Percentiles rank a stretch among this genome's conserved stretches.
phyloP scores from a whole-genome alignment of 345 rosid genomes.

The Barbarea vulgaris region DNA sequence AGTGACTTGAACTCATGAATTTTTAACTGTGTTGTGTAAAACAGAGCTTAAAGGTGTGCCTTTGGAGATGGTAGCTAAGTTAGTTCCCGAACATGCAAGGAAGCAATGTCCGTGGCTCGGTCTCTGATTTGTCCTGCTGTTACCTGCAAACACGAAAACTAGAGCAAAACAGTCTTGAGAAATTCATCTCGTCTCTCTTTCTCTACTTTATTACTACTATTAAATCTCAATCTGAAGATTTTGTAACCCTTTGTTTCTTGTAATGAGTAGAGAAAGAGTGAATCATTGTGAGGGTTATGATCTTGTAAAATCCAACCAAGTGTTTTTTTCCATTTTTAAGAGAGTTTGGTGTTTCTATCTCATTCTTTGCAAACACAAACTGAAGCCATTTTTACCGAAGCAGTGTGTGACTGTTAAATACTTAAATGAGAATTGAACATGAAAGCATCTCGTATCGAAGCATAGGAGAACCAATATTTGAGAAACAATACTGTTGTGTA shows the following conservation, averaged over 20 bases:
- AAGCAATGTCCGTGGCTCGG: constrained; percentile 51
- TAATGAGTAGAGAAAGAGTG: constrained; percentile 38
- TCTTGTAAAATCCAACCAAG: constrained; percentile 32
- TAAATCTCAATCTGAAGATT: constrained; percentile 24
- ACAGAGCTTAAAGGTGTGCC: constrained; percentile 78
- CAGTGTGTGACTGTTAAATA: background rate
- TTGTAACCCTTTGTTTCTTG: constrained; percentile 22
- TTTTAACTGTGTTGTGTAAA: constrained; percentile 8
- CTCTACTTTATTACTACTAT: constrained; percentile 9
- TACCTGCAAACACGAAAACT: constrained; percentile 30
- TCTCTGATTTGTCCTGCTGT: constrained; percentile 35
- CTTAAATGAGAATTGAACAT: background rate
- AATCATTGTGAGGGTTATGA: constrained; percentile 27
- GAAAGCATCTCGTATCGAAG: background rate
- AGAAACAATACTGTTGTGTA: background rate
- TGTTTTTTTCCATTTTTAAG: background rate
- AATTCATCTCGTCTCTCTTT: constrained; percentile 12
- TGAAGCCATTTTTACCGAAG: background rate
- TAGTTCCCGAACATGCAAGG: constrained; percentile 54
- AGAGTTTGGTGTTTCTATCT: constrained; percentile 28
- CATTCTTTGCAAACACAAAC: background rate
- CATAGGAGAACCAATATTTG: background rate
- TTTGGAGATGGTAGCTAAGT: constrained; percentile 44
- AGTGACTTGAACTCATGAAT: background rate
- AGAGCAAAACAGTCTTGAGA: constrained; percentile 22